Base-by-base conservation (phyloP, 2,329 filamentous ascomycete genomes). In the Sclerotinia trifoliorum region DNA sequence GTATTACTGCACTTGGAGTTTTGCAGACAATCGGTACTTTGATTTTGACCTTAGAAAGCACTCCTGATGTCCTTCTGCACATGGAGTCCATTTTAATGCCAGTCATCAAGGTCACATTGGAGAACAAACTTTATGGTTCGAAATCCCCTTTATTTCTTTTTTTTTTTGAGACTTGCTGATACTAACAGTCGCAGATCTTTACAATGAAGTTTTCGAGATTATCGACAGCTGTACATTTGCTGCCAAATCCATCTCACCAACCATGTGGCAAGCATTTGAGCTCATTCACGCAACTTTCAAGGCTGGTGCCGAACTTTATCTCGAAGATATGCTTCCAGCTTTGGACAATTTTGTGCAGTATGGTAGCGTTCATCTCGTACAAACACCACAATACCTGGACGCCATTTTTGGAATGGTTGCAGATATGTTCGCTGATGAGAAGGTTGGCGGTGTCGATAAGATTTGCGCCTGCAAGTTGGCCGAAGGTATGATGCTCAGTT, bases 191-290 rank as follows among this genome's bases (percentile, higher is more conserved):
- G 54, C 70, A 90, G 90, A 99, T 79, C 83, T 99, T 29, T 99
- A 97, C 80, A 99, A 98, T 78, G 95, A 99, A 78, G 88, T 98
- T 6, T 99, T 99, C 74, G 95, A 99, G 81, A 99, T 99, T 75
- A 96, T 99, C 74, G 95, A 99, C 79, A 97, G 93, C 84, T 99
- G 95, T 84, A 99, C 95, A 10, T 99, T 98, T 78, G 93, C 95
- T 15, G 94, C 95, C 71, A 99, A 98, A 84, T 87, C 88, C 69
- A 98, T 99, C 74, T 97, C 95, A 1, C 88, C 90, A 13, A 96
- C 92, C 54, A 99, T 99, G 95, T 99, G 95, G 95, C 90, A 94
- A 80, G 94, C 95, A 2, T 99, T 99, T 78, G 94, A 97, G 81
- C 86, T 98, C 56, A 96, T 99, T 71, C 94, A 98, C 81, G 88